Evolutionary conservation across 306 rosid species (phyloP).

Genomic region (Trifolium dubium): DNA sequence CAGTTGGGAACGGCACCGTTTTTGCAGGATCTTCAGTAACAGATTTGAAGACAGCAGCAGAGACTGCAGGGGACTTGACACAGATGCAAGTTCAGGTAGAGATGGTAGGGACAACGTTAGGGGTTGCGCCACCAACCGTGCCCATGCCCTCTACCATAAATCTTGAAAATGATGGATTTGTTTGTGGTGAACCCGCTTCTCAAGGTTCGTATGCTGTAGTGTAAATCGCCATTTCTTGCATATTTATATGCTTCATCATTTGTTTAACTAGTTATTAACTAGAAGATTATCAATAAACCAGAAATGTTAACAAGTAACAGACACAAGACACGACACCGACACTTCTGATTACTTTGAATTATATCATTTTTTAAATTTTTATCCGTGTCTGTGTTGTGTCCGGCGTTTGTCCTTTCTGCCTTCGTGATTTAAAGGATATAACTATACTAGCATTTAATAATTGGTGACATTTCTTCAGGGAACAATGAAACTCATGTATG

Average conservation of each 20-base stretch:
- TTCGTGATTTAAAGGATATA: no score
- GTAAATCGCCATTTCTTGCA: neutral
- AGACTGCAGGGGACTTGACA: slow-evolving; percentile 79
- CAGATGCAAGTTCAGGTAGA: slow-evolving; percentile 79
- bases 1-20: slow-evolving; percentile 74
- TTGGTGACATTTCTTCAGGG: slow-evolving; percentile 49
- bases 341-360: no score
- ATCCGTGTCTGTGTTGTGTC: no score
- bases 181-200: slow-evolving; percentile 49
- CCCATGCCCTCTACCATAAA: slow-evolving; percentile 71
- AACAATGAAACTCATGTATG: slow-evolving; percentile 68
- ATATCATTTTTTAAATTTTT: no score
- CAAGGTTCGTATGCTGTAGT: slow-evolving; percentile 44
- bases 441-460: no score
- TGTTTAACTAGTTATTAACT: no score
- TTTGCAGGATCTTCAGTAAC: slow-evolving; percentile 62
- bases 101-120: slow-evolving; percentile 70
- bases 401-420: no score
- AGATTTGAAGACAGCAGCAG: slow-evolving; percentile 82
- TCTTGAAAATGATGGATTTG: slow-evolving; percentile 72
- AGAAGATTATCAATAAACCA: no score
- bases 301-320: no score
- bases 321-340: no score
- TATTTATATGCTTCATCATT: no score
- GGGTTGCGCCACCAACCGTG: slow-evolving; percentile 64